phyloP scores from a whole-genome alignment of 345 rosid genomes.

The Ailanthus altissimus region DNA sequence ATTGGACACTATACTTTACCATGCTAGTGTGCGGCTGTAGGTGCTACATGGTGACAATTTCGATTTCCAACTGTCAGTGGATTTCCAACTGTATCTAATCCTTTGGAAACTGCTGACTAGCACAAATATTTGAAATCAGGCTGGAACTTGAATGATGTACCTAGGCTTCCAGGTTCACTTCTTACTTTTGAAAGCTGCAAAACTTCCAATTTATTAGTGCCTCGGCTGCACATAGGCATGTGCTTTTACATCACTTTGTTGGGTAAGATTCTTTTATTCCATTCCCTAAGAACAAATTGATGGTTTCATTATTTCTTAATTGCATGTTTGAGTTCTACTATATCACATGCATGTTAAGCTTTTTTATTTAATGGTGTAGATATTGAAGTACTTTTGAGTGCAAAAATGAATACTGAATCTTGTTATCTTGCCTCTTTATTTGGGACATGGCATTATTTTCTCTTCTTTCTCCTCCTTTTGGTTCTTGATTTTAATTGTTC shows the following conservation, averaged over 20 bases:
- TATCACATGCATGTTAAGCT: background rate
- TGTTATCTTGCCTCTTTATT: background rate
- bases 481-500: conserved; percentile 18
- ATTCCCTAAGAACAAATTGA: background rate
- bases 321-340: conserved; percentile 12
- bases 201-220: conserved; percentile 42
- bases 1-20: conserved; percentile 2
- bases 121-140: conserved; percentile 44
- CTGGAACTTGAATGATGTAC: conserved; percentile 73
- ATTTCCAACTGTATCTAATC: conserved; percentile 48
- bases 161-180: conserved; percentile 69
- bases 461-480: background rate
- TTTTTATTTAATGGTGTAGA: background rate
- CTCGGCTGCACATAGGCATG: conserved; percentile 70
- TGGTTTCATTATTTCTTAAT: background rate
- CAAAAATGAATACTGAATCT: background rate
- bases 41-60: conserved; percentile 54
- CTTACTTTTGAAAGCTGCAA: conserved; percentile 51
- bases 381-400: background rate
- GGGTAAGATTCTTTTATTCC: conserved; percentile 52
- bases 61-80: conserved; percentile 69
- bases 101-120: conserved; percentile 24
- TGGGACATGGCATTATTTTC: conserved; percentile 18
- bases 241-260: conserved; percentile 57
- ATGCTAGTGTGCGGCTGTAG: conserved; percentile 36